Base-by-base conservation (phyloP, 1,284 basidiomycete genomes). In the Vanrija humicola region DNA sequence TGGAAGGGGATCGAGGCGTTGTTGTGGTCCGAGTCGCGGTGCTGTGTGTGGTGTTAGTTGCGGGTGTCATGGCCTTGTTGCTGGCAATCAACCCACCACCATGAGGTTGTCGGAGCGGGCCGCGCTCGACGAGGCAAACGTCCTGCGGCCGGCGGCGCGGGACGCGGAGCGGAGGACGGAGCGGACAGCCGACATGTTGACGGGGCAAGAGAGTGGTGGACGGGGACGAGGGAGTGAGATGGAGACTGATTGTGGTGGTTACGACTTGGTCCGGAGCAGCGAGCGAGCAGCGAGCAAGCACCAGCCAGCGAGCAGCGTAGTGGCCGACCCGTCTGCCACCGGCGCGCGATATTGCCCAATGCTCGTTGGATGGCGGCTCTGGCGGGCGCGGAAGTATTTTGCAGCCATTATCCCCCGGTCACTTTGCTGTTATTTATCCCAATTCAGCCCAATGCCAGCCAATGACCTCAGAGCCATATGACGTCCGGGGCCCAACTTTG, bases 1-100 rank as follows among this genome's bases (percentile, higher is more conserved):
- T 88, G 83, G 77, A 99, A 99, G 10, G 89, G 84, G 74, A 97
- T 94, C 88, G 84, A 85, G 39, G 90, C 85, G 77, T 94, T 94
- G 80, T 97, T 97, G 77, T 95, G 89, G 49, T 85, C 80, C 45
- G 91, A 94, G 79, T 97, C 90, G 58, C 93, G 89, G 77, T 97
- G 94, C 90, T 94, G 63, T 8, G 46, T 61, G 21, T 48, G 38
- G 48, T 26, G 21, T 26, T n/a, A n/a, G 34, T 12, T 38, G 34
- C 34, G n/a, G n/a, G n/a, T n/a, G n/a, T n/a, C n/a, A n/a, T n/a
- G n/a, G n/a, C n/a, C n/a, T n/a, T 26, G 46, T 29, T 8, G 38
- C 21, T 38, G 7, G 3, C 6, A 10, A 28, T 1, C 26, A 47
- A 77, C 83, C 54, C 62, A 84, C 83, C 65, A 82, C 80, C 64